Evolutionary conservation across 495 filamentous ascomycete genomes (phyloP).

Genomic region (Collariella sp.): DNA sequence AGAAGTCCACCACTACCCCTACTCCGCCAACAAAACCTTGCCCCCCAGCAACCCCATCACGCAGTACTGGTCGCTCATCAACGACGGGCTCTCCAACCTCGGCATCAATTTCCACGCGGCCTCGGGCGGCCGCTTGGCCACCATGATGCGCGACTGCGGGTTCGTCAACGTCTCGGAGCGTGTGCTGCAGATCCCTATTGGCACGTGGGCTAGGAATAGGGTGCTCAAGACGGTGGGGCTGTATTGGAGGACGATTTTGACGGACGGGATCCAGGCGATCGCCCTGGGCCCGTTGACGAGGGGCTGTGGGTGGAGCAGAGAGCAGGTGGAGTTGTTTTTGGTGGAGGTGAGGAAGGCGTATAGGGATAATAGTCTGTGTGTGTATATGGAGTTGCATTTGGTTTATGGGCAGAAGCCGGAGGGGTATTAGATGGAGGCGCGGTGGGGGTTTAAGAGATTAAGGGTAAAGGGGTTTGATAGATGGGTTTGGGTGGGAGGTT

Average conservation of each 20-base stretch:
- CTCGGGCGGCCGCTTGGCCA: conserved; percentile 41
- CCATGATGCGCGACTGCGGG: conserved; percentile 45
- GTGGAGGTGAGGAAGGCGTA: conserved; percentile 41
- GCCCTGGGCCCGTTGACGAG: conserved; percentile 55
- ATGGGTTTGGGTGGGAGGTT: background rate
- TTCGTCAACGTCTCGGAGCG: conserved; percentile 52
- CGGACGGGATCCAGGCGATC: conserved; percentile 54
- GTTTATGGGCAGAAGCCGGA: conserved; percentile 42
- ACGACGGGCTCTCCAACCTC: conserved; percentile 33
- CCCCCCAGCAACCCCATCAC: conserved; percentile 41
- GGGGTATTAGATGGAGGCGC: conserved; percentile 9
- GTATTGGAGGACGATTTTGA: conserved; percentile 47
- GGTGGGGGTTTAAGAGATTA: background rate
- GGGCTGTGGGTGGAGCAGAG: conserved; percentile 39
- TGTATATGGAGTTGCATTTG: conserved; percentile 46
- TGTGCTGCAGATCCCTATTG: conserved; percentile 56
- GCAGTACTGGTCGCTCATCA: conserved; percentile 40
- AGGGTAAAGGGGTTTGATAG: background rate
- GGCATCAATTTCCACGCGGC: conserved; percentile 45
- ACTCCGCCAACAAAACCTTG: conserved; percentile 45
- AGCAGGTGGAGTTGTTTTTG: conserved; percentile 41
- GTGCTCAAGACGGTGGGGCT: conserved; percentile 55
- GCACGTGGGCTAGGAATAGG: conserved; percentile 57
- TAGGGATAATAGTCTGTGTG: conserved; percentile 32
- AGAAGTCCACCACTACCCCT: conserved; percentile 43